These are phyloP conservation scores for Sphagnum fallax DNA, from an alignment of 228 moss, liverwort and hornwort species.

Conservation along the genomic window DNA sequence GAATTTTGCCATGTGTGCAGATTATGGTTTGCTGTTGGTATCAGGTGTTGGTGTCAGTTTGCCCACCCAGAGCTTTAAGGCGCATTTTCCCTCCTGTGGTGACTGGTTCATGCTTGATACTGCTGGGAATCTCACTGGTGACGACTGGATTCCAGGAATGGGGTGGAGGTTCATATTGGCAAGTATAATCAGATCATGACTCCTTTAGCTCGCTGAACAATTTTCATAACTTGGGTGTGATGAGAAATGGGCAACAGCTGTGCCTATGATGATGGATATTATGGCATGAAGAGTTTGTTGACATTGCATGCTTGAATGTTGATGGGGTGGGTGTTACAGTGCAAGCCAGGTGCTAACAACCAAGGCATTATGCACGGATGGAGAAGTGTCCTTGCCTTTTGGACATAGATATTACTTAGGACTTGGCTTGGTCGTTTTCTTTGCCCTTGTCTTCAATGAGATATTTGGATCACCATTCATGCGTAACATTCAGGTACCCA, in stretches of 20 bases:
- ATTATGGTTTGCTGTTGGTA: conserved; percentile 62
- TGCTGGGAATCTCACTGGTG: conserved; percentile 59
- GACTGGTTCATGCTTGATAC: conserved; percentile 68
- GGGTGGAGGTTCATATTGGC: conserved; percentile 74
- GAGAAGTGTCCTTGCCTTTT: conserved; percentile 63
- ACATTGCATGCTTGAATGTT: too few species aligned
- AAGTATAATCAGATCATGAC: conserved; percentile 42
- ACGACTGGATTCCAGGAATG: conserved; percentile 59
- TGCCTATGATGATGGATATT: not conserved
- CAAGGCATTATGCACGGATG: conserved; percentile 44
- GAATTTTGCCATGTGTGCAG: conserved; percentile 18
- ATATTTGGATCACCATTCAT: conserved; percentile 81
- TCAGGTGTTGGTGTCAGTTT: conserved; percentile 56
- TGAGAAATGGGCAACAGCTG: not conserved
- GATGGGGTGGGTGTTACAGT: not conserved
- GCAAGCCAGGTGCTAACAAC: conserved; percentile 41
- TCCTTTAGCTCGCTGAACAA: too few species aligned
- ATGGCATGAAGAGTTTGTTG: too few species aligned
- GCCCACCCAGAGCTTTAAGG: conserved; percentile 42
- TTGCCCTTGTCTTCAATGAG: conserved; percentile 58
- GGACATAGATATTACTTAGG: conserved; percentile 72
- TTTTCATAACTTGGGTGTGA: not conserved
- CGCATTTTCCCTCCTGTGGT: conserved; percentile 83
- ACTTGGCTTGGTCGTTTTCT: conserved; percentile 72
- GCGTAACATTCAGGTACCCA: conserved; percentile 56